Evolutionary conservation across 1,284 basidiomycete species (phyloP), one percentile per base, ranked within the genome.

Genomic region (Wallemia ichthyophaga): DNA sequence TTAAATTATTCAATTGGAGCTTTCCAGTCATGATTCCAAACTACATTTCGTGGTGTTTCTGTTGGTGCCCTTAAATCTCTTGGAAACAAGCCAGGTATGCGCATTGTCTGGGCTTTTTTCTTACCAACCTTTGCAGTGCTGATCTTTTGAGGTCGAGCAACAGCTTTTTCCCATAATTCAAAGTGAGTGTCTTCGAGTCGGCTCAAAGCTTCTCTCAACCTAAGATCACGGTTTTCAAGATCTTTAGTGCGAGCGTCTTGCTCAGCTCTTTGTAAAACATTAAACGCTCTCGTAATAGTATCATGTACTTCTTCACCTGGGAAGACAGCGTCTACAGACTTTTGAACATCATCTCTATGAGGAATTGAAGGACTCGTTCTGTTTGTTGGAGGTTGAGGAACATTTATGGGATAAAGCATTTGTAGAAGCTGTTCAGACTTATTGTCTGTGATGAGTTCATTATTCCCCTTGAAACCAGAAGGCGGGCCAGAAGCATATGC

Each of bases 231-330:
- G 66, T 78, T 75, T 61, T 72, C 70, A 62, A 85, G 67, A 65
- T 82, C 81, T 54, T 73, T 75, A 31, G 79, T 75, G 54, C 82
- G 76, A 64, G 73, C 71, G 67, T 82, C 79, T 57, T 87, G 77
- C 60, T 79, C 65, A 65, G 83, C 79, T 31, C 87, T 77, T 65
- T 80, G 76, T 71, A 83, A 80, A 23, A 96, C 75, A 59, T 82
- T 72, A 83, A 84, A 96, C 1, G 91, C 91, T 33, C 91, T 80
- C 63, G 85, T 83, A 62, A 96, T 88, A 5, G 89, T 96, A 64
- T 87, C 80, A 72, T 96, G 87, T 0, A 86, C 86, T 70, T 95
- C 88, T 25, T 56, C n/a, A 2, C 25, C 24, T 2, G 55, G 55
- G 25, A 25, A 56, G 15, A 27, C 55, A 24, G 55, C 55, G n/a